A percentile compares a stretch with the other conserved stretches of the same genome.
Conservation (phyloP, 2,329 filamentous ascomycete genomes). For the Penicillium olsonii region DNA sequence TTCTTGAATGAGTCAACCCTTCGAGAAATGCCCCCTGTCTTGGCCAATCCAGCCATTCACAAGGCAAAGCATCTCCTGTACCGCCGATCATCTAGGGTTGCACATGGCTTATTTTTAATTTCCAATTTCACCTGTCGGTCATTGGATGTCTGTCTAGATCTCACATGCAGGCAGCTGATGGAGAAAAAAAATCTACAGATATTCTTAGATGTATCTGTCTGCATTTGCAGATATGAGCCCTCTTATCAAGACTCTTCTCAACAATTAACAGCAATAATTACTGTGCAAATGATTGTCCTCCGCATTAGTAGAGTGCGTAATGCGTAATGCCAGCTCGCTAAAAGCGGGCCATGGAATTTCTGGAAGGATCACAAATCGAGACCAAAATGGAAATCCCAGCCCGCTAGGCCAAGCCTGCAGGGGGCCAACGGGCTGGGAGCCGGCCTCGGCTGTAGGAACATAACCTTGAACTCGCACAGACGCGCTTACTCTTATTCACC, state of each 20-base stretch:
- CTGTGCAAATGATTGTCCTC: too few relatives aligned
- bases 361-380: constrained; percentile 15
- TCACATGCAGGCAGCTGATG: constrained; percentile 10
- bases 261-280: too few relatives aligned
- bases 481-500: constrained; percentile 7
- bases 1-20: constrained; percentile 22
- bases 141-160: constrained; percentile 6
- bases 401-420: constrained; percentile 6
- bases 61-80: constrained; percentile 16
- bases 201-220: constrained; percentile 4
- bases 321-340: constrained; percentile 2
- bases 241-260: background rate
- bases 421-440: constrained; percentile 16
- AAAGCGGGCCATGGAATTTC: constrained; percentile 10
- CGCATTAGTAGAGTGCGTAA: constrained; percentile 1
- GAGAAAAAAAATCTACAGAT: background rate
- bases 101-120: constrained; percentile 20
- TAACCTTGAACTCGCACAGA: constrained; percentile 17
- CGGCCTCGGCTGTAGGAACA: constrained; percentile 15
- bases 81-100: constrained; percentile 25
- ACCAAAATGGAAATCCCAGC: constrained; percentile 1
- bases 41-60: constrained; percentile 13
- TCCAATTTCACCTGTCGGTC: background rate
- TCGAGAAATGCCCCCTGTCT: constrained; percentile 17
- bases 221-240: background rate